Evolutionary conservation across 1,284 basidiomycete genomes (phyloP).

Genomic region (Apiotrichum mycotoxinovorans): DNA sequence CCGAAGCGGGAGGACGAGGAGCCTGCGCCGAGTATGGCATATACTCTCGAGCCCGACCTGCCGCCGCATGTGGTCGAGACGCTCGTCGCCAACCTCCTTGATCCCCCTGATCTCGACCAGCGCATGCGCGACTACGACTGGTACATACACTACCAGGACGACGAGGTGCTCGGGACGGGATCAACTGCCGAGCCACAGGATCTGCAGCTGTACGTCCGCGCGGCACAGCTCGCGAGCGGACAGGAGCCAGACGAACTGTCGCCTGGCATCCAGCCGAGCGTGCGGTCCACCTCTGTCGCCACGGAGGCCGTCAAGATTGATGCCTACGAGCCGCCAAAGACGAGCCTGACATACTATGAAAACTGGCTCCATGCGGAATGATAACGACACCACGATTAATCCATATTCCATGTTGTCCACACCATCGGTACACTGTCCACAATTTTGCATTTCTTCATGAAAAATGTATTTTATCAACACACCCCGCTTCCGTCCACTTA

Average conservation of each 20-base stretch:
- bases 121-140: conserved; percentile 72
- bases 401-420: neutral
- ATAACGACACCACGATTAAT: neutral
- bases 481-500: no score
- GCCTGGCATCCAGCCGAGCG: neutral
- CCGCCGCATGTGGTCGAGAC: conserved; percentile 51
- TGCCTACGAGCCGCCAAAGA: conserved; percentile 19
- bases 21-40: no score
- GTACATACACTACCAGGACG: conserved; percentile 54
- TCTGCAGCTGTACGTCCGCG: conserved; percentile 47
- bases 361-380: conserved; percentile 21
- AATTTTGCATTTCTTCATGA: neutral
- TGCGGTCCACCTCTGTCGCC: neutral
- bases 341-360: conserved; percentile 27
- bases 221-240: conserved; percentile 41
- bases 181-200: conserved; percentile 50
- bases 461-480: conserved; percentile 2
- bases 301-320: conserved; percentile 5
- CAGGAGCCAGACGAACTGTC: conserved; percentile 30
- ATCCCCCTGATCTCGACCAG: conserved; percentile 53
- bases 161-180: conserved; percentile 38
- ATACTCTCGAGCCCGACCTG: conserved; percentile 1
- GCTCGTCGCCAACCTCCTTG: conserved; percentile 62
- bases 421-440: neutral
- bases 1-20: conserved; percentile 8